A percentile compares a stretch with the other conserved stretches of the same genome.
Conservation (phyloP, 2,329 filamentous ascomycete species). For the Sordariomycetes sp. region DNA sequence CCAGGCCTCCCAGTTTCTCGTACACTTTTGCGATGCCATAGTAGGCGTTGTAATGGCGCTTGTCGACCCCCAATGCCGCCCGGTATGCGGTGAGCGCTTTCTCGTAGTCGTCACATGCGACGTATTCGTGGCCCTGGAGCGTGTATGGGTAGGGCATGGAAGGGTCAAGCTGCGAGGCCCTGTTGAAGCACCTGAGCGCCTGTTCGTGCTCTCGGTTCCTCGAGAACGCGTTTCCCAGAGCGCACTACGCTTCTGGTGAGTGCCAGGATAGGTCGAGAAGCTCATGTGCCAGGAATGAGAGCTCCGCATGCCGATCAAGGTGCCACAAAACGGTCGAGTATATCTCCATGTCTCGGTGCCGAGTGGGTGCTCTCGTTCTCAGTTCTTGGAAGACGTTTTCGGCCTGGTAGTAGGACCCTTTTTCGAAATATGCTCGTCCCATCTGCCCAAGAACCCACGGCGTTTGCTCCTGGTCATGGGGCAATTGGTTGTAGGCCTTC, state of each 20-base stretch:
- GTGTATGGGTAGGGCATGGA: constrained; percentile 94
- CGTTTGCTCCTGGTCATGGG: constrained; percentile 68
- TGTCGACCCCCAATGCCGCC: constrained; percentile 72
- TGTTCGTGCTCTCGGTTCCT: constrained; percentile 87
- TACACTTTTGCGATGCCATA: constrained; percentile 79
- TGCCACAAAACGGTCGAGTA: constrained; percentile 99
- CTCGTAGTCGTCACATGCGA: constrained; percentile 93
- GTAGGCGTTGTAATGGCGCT: constrained; percentile 94
- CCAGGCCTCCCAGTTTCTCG: constrained; percentile 80
- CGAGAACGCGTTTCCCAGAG: constrained; percentile 88
- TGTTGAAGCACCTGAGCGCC: constrained; percentile 85
- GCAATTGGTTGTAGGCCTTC: constrained; percentile 57
- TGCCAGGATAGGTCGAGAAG: constrained; percentile 77
- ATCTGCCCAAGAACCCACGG: constrained; percentile 89
- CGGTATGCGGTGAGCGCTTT: constrained; percentile 84
- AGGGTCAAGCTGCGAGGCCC: constrained; percentile 80
- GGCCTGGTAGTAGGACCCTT: constrained; percentile 71
- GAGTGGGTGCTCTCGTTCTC: constrained; percentile 65
- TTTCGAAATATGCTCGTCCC: constrained; percentile 83
- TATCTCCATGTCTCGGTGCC: constrained; percentile 90
- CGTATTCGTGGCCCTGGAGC: constrained; percentile 88
- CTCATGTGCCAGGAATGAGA: constrained; percentile 86
- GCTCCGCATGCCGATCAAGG: constrained; percentile 77
- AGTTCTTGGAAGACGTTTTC: constrained; percentile 77
- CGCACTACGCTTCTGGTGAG: constrained; percentile 92